Evolutionary conservation across 441 rosid species (phyloP).

Genomic region (Dalechampia spathulata): DNA sequence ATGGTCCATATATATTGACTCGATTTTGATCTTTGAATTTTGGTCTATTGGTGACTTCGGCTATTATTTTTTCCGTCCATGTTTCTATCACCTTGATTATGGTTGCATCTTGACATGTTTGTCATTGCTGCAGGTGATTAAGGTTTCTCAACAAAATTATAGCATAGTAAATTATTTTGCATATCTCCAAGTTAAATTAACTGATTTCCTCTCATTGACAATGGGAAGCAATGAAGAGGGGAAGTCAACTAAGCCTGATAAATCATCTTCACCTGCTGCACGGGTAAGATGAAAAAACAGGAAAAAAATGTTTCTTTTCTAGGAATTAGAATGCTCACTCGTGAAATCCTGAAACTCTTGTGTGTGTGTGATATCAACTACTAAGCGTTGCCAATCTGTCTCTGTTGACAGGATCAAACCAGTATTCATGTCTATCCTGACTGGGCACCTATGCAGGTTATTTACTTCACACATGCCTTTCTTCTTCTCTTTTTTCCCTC

Average conservation of each 20-base stretch:
- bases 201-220: constrained; percentile 17
- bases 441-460: constrained; percentile 94
- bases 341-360: no score
- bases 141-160: constrained; percentile 5
- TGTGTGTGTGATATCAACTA: no score
- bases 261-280: constrained; percentile 49
- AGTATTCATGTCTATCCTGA: constrained; percentile 74
- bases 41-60: no score
- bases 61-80: no score
- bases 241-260: constrained; percentile 54
- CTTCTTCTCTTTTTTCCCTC: background rate
- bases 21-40: no score
- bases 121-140: constrained; percentile 23
- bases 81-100: no score
- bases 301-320: no score
- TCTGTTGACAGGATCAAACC: constrained; percentile 59
- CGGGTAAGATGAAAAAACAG: no score
- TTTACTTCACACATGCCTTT: constrained; percentile 18
- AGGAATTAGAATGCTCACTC: no score
- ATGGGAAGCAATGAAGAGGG: constrained; percentile 80
- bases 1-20: no score
- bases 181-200: background rate
- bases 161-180: constrained; percentile 1
- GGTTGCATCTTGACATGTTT: no score
- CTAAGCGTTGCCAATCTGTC: constrained; percentile 25